phyloP scores from a whole-genome alignment of 768 basidiomycete species.

The Lactarius trivialis region DNA sequence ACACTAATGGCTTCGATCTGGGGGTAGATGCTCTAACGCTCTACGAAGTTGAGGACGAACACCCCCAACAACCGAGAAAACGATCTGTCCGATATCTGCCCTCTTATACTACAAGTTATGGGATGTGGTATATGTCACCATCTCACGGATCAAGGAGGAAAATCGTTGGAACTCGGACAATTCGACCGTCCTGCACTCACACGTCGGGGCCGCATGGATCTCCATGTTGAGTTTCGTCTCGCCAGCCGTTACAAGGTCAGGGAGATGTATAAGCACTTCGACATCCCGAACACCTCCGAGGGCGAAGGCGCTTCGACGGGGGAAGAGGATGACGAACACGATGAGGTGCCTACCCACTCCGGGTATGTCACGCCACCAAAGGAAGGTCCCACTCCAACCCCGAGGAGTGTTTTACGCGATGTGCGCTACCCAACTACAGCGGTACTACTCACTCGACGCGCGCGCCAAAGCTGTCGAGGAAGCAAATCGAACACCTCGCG shows the following conservation, averaged over 20 bases:
- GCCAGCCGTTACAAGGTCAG: slow-evolving; percentile 62
- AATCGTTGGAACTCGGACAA: slow-evolving; percentile 32
- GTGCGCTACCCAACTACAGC: slow-evolving; percentile 1
- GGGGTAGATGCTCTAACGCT: slow-evolving; percentile 29
- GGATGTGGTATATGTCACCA: slow-evolving; percentile 39
- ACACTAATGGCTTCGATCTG: slow-evolving; percentile 38
- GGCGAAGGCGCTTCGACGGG: slow-evolving; percentile 22
- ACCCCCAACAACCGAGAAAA: slow-evolving; percentile 11
- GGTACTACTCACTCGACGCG: slow-evolving; percentile 12
- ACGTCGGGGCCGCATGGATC: slow-evolving; percentile 75
- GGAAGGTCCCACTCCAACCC: slow-evolving; percentile 3
- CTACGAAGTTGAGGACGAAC: slow-evolving; percentile 8
- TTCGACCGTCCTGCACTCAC: slow-evolving; percentile 56
- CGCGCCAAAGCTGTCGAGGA: slow-evolving; percentile 36
- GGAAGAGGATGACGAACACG: slow-evolving; percentile 26
- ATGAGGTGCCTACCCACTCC: slow-evolving; percentile 20
- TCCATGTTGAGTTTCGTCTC: slow-evolving; percentile 71
- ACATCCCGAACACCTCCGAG: slow-evolving; percentile 38
- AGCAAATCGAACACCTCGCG: slow-evolving; percentile 43
- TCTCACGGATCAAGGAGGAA: slow-evolving; percentile 33
- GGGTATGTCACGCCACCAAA: slow-evolving; percentile 20
- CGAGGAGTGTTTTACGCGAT: neutral
- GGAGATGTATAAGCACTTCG: slow-evolving; percentile 65
- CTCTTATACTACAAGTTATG: slow-evolving; percentile 34
- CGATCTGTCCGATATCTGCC: slow-evolving; percentile 39